These are phyloP conservation scores for Paecilomyces fulvus DNA, from an alignment of 2,329 filamentous ascomycete species.

Conservation along the genomic window DNA sequence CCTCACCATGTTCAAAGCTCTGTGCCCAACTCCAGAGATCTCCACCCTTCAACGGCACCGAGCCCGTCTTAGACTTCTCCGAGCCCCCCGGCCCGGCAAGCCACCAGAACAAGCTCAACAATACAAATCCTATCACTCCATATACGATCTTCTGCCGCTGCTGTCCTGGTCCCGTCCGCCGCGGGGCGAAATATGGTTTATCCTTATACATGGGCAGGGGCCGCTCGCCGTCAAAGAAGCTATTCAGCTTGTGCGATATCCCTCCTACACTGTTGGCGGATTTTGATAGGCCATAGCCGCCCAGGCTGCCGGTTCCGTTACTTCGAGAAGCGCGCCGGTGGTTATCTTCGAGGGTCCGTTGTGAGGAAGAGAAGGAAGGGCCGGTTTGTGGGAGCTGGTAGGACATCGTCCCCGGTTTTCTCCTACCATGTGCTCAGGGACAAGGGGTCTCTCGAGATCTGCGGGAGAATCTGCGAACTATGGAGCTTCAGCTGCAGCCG, in stretches of 20 bases:
- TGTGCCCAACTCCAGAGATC: conserved; percentile 50
- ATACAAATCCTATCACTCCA: conserved; percentile 46
- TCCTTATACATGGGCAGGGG: conserved; percentile 93
- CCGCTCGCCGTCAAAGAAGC: conserved; percentile 52
- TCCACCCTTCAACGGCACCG: conserved; percentile 28
- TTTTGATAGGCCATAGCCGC: conserved; percentile 28
- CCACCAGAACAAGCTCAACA: conserved; percentile 58
- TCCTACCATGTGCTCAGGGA: background rate
- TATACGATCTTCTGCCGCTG: conserved; percentile 58
- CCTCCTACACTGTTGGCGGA: conserved; percentile 30
- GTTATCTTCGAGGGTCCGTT: conserved; percentile 57
- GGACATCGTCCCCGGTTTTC: conserved; percentile 22
- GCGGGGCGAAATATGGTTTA: conserved; percentile 67
- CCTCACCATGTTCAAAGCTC: conserved; percentile 38
- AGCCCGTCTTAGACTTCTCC: conserved; percentile 11
- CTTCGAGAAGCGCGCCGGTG: conserved; percentile 51
- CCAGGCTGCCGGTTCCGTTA: conserved; percentile 35
- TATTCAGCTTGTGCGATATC: conserved; percentile 54
- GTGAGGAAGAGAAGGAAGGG: conserved; percentile 59
- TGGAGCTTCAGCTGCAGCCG: background rate
- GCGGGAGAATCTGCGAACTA: background rate
- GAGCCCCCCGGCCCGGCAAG: conserved; percentile 27
- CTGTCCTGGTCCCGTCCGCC: conserved; percentile 48
- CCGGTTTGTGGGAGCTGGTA: conserved; percentile 62
- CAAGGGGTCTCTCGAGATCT: background rate